Evolutionary conservation across 176 grass and related monocot genomes (phyloP), one percentile per base, ranked within the genome.

Genomic region (Tuctoria greenei): DNA sequence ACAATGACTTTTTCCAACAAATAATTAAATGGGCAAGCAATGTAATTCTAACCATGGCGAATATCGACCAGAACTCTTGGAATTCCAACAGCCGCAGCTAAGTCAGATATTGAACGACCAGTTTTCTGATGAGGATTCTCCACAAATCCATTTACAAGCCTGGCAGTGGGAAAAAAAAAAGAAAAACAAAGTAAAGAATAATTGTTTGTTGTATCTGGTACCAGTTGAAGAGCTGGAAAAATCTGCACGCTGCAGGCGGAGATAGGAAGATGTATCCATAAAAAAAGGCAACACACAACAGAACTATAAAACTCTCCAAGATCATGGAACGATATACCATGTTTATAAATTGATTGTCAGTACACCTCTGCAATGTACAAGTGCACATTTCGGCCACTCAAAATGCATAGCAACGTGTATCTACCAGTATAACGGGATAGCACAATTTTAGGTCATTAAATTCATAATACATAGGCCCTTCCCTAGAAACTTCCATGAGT

Each of bases 31-130:
- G 11, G 56, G 41, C 31, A 17, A 31, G 38, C 52, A 20, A 18
- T 77, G 7, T 50, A 66, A 18, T n/a, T 42, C 84, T 90, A 75
- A 98, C 95, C 95, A 90, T 98, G 91, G 40, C 91, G 91, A 86
- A 98, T 94, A 69, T 98, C 95, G 0, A 98, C 86, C 66, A 98
- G 71, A 71, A 88, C 70, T 92, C 95, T 81, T 55, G 95, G 95
- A 79, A 98, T 86, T 66, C 89, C 91, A 88, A 88, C 79, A 74
- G 84, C 85, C 66, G 92, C 89, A 46, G 91, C 81, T 86, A 98
- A 81, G 42, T 90, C 82, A 67, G 82, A 79, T 84, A 98, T 90
- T 78, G 95, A 98, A 66, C 18, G 79, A 2, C 85, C 76, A 77
- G 89, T 94, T 86, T 86, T 90, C 80, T 95, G 88, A 57, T 88